Percentiles rank a stretch among this genome's conserved stretches.
Conservation (phyloP, 768 basidiomycete species). For the Podaxis mareebaensis region DNA sequence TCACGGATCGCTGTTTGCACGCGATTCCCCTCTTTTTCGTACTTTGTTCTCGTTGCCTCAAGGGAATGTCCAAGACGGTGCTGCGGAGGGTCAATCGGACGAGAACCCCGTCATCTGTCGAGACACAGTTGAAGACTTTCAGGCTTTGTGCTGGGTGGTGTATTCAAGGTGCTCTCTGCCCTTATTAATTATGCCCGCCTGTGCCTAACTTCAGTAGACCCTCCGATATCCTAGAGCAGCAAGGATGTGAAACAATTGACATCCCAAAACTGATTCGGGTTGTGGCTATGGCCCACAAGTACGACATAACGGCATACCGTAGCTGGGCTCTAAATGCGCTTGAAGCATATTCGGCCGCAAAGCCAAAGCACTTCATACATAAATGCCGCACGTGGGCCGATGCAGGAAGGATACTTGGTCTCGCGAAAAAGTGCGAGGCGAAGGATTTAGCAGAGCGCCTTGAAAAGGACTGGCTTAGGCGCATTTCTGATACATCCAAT, state of each 20-base stretch:
- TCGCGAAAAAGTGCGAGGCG: not conserved
- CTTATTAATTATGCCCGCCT: not conserved
- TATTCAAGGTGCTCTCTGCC: not conserved
- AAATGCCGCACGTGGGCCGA: not conserved
- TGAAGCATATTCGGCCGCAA: not conserved
- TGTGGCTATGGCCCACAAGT: conserved; percentile 1
- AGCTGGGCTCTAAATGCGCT: not conserved
- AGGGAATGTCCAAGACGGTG: not conserved
- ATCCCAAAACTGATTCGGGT: not conserved
- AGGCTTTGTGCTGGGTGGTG: not conserved
- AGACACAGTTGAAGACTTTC: not conserved
- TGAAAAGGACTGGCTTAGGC: not conserved
- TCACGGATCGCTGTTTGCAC: not conserved
- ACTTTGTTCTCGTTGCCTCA: not conserved
- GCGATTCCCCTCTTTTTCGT: not conserved
- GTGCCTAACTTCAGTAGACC: not conserved
- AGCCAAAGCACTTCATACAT: not conserved
- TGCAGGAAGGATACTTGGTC: not conserved
- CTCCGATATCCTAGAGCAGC: not conserved
- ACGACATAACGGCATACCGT: not conserved
- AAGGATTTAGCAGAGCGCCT: not conserved
- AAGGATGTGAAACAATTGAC: not conserved
- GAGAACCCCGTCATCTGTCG: not conserved
- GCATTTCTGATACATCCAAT: not conserved
- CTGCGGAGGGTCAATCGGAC: not conserved